Conservation (phyloP, 768 basidiomycete species). For the Boletus vinaceobasis region DNA sequence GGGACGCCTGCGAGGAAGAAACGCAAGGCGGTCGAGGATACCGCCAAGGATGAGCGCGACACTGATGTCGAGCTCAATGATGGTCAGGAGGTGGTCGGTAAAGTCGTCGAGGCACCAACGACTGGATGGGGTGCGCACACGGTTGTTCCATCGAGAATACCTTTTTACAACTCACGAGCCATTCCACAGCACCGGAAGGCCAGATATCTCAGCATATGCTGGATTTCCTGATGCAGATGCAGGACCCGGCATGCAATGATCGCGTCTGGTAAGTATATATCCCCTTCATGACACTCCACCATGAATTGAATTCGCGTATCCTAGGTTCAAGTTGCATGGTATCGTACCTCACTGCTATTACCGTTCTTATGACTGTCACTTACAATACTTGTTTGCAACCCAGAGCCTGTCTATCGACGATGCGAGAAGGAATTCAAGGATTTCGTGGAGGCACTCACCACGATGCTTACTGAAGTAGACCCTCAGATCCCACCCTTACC, state of each 20-base stretch:
- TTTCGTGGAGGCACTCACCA: conserved; percentile 72
- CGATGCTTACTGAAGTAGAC: conserved; percentile 68
- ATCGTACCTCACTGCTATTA: neutral
- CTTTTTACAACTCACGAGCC: neutral
- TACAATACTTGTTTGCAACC: neutral
- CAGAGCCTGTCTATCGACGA: conserved; percentile 34
- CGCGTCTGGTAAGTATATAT: conserved; percentile 61
- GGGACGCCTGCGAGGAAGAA: conserved; percentile 24
- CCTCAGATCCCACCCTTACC: conserved; percentile 84
- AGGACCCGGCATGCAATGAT: conserved; percentile 78
- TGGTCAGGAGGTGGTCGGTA: conserved; percentile 69
- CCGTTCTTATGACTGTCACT: neutral
- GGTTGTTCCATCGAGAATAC: neutral
- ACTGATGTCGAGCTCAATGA: conserved; percentile 50
- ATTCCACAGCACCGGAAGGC: conserved; percentile 67
- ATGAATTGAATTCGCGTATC: neutral
- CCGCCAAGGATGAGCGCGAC: conserved; percentile 27
- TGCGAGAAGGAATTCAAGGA: conserved; percentile 89
- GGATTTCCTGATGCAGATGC: conserved; percentile 67
- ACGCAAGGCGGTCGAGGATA: conserved; percentile 17
- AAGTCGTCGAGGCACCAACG: conserved; percentile 76
- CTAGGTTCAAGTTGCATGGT: conserved; percentile 87
- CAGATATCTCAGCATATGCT: conserved; percentile 84
- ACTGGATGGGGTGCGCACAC: conserved; percentile 62
- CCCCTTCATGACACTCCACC: neutral